Evolutionary conservation across 164 flowering plant species (phyloP).

Genomic region (Umbellularia californica): DNA sequence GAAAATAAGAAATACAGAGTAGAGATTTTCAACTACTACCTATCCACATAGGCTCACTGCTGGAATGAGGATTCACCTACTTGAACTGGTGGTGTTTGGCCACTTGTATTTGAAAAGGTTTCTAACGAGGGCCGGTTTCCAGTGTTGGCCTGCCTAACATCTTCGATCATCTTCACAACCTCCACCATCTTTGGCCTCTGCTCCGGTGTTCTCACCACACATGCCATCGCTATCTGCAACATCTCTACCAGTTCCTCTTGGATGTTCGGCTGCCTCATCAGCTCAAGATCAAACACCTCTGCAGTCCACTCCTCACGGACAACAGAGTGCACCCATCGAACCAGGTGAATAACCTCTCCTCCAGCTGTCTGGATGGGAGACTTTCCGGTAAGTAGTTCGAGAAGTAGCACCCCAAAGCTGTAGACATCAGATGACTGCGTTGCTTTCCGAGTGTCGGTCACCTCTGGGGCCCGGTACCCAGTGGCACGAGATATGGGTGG

Average conservation of each 20-base stretch:
- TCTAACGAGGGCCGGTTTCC: constrained; percentile 34
- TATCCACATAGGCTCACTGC: background rate
- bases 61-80: background rate
- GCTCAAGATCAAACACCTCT: constrained; percentile 85
- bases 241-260: constrained; percentile 89
- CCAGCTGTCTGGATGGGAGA: constrained; percentile 58
- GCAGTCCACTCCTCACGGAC: constrained; percentile 97
- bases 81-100: constrained; percentile 2
- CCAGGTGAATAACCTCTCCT: constrained; percentile 62
- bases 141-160: constrained; percentile 35
- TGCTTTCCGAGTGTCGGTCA: constrained; percentile 58
- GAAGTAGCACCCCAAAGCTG: constrained; percentile 77
- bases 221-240: constrained; percentile 75
- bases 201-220: constrained; percentile 63
- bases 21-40: background rate
- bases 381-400: constrained; percentile 84
- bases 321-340: constrained; percentile 86
- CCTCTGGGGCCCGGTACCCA: constrained; percentile 86
- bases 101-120: constrained; percentile 4
- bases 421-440: constrained; percentile 77
- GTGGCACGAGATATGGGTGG: constrained; percentile 34
- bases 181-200: constrained; percentile 71
- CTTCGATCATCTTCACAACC: constrained; percentile 64
- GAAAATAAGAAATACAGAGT: background rate
- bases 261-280: constrained; percentile 64